phyloP scores from a whole-genome alignment of 208 protist species.

The Naegleria gruberi region DNA sequence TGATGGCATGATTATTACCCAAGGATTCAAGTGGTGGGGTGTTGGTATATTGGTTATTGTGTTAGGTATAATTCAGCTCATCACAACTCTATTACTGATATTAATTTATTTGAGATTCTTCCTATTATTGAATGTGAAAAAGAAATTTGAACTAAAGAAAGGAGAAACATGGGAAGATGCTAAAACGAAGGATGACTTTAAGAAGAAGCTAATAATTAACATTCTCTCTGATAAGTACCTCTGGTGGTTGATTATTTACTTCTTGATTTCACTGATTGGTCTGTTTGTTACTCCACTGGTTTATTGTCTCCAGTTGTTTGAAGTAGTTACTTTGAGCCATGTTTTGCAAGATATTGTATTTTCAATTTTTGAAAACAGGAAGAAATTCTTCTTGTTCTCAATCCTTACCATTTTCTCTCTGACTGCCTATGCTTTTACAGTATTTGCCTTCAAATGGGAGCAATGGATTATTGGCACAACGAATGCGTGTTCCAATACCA shows the following conservation, averaged over 20 bases:
- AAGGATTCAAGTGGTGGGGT: not conserved
- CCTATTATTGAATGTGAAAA: not conserved
- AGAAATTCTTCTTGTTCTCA: not conserved
- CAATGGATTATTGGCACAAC: not conserved
- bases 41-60: not conserved
- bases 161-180: not conserved
- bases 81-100: not conserved
- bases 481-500: not conserved
- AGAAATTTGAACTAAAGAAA: not conserved
- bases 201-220: not conserved
- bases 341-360: not conserved
- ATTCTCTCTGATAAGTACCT: not conserved
- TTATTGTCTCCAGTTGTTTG: not conserved
- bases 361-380: not conserved
- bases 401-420: not conserved
- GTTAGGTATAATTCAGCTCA: not conserved
- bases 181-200: not conserved
- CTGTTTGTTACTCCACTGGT: not conserved
- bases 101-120: not conserved
- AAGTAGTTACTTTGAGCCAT: not conserved
- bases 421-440: not conserved
- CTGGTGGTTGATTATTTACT: not conserved
- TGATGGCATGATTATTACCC: not conserved
- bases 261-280: not conserved
- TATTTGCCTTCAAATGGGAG: not conserved